Conservation (phyloP, 495 filamentous ascomycete genomes). For the Viridothelium virens region DNA sequence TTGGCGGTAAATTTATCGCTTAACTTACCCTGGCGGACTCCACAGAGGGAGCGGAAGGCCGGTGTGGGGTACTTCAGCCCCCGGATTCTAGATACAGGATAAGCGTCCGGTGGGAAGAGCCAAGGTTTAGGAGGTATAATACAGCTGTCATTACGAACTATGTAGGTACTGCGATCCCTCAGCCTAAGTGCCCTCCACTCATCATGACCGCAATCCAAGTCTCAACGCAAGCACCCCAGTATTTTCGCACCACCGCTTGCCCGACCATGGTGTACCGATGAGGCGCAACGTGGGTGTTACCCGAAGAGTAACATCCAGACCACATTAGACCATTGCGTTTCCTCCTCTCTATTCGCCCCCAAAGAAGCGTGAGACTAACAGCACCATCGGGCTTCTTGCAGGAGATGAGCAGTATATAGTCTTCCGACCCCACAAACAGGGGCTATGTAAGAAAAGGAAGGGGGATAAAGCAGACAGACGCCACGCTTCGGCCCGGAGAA, state of each 20-base stretch:
- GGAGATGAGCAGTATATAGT: background rate
- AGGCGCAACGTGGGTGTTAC: background rate
- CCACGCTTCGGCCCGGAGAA: background rate
- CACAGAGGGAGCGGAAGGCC: too few species aligned
- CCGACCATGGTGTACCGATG: background rate
- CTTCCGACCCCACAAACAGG: background rate
- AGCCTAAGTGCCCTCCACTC: background rate
- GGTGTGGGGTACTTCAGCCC: too few species aligned
- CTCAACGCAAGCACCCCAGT: background rate
- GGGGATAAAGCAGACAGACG: background rate
- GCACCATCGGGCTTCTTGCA: background rate
- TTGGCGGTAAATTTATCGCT: too few species aligned
- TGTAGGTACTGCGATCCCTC: background rate
- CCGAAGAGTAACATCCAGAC: background rate
- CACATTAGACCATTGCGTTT: background rate
- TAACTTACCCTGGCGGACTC: too few species aligned
- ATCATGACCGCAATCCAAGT: background rate
- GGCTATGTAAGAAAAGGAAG: background rate
- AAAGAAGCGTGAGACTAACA: background rate
- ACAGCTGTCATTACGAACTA: constrained; percentile 10
- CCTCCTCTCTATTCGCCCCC: background rate
- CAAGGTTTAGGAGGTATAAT: background rate
- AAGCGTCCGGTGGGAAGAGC: too few species aligned
- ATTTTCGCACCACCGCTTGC: background rate
- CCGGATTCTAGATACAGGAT: too few species aligned